Conservation (phyloP, 1,139 yeast species). For the Yamadazyma buinensis region DNA sequence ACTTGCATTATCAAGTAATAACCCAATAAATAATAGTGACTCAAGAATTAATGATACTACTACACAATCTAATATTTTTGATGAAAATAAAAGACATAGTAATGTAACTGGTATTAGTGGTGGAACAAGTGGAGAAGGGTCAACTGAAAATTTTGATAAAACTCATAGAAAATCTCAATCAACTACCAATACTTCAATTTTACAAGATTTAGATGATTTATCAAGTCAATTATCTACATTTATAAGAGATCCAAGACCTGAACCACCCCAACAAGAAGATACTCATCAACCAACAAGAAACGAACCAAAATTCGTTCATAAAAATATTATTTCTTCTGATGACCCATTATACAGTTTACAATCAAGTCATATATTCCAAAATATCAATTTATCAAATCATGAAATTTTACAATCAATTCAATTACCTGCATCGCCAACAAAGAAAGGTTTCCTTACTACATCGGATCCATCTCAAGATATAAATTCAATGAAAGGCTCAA, state of each 20-base stretch:
- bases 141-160: conserved; percentile 11
- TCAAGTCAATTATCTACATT: conserved; percentile 27
- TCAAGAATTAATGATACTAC: neutral
- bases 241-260: conserved; percentile 9
- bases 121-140: conserved; percentile 7
- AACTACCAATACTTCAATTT: conserved; percentile 25
- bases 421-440: conserved; percentile 5
- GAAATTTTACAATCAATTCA: conserved; percentile 9
- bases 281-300: too few species aligned
- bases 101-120: too few species aligned
- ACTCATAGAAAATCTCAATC: conserved; percentile 21
- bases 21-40: neutral
- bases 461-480: conserved; percentile 15
- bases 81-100: conserved; percentile 9
- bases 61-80: neutral
- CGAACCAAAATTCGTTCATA: conserved; percentile 14
- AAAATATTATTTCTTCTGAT: conserved; percentile 12
- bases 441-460: neutral
- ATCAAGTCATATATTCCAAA: neutral
- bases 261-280: too few species aligned
- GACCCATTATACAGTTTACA: conserved; percentile 8
- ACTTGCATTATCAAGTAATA: conserved; percentile 1
- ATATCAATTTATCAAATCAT: conserved; percentile 8
- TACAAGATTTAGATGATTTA: conserved; percentile 28
- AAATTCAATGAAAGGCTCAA: conserved; percentile 23